phyloP scores from a whole-genome alignment of 495 filamentous ascomycete species.

The Parathielavia hyrcaniae region DNA sequence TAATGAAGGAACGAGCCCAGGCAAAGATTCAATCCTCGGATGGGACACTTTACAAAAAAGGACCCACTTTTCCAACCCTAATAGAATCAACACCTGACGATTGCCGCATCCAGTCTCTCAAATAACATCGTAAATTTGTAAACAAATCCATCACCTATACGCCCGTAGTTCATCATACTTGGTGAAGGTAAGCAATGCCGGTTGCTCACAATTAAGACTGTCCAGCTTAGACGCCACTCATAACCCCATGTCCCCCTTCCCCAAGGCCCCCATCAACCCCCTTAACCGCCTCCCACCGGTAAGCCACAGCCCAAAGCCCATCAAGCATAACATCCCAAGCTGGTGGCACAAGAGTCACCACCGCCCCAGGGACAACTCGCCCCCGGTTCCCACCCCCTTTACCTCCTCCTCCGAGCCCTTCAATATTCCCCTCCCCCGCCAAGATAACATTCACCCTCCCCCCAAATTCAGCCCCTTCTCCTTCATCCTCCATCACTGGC shows the following conservation, averaged over 20 bases:
- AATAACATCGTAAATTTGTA: too few relatives aligned
- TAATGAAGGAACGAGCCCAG: too few relatives aligned
- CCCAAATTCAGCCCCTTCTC: neutral
- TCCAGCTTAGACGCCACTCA: neutral
- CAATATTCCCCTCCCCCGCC: constrained; percentile 34
- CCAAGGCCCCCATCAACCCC: neutral
- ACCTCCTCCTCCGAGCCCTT: constrained; percentile 3
- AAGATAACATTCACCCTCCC: constrained; percentile 26
- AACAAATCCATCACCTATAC: too few relatives aligned
- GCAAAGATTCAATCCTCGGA: too few relatives aligned
- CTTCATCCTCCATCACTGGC: neutral
- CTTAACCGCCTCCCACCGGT: constrained; percentile 36
- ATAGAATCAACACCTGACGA: too few relatives aligned
- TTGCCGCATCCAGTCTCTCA: too few relatives aligned
- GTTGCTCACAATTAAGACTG: too few relatives aligned
- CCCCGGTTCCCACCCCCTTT: constrained; percentile 1
- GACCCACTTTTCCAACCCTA: too few relatives aligned
- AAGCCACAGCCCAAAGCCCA: constrained; percentile 41
- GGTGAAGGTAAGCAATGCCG: too few relatives aligned
- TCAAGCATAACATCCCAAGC: constrained; percentile 41
- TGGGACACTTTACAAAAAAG: too few relatives aligned
- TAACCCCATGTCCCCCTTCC: neutral
- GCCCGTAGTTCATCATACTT: too few relatives aligned
- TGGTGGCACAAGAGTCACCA: constrained; percentile 37
- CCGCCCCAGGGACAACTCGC: constrained; percentile 23